Evolutionary conservation across 805 yeast genomes (phyloP), one percentile per base, ranked within the genome.

Genomic region (Lachancea kluyveri): DNA sequence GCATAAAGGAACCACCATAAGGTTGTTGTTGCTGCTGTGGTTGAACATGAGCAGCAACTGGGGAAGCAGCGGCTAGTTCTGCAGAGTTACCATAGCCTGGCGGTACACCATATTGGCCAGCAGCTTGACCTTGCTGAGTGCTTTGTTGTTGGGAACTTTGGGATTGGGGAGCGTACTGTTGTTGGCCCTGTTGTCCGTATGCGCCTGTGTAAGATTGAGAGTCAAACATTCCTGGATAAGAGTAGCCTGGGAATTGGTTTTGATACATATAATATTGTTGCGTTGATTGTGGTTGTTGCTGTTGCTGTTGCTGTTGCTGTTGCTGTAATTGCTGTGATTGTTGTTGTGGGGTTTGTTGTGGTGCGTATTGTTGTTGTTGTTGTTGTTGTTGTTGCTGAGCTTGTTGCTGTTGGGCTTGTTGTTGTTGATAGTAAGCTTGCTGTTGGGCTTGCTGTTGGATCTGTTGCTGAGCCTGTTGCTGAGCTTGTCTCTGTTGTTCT

Each of bases 251-350:
- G 42, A 52, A 57, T 38, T 56, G 61, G 33, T 50, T 51, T 41
- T 57, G 62, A 33, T 57, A 55, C 59, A 54, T 52, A 37, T 54
- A 57, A 34, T 55, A 57, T 40, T 56, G 61, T 32, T 53, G 60
- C 12, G 45, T 46, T 11, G 53, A 52, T 29, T 49, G 47, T n/a
- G 45, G 42, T 21, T 45, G 43, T 15, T 40, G 42, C 13, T 37
- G 29, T 23, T 33, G 46, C 35, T 51, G 60, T 30, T 43, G 56
- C 17, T 48, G 49, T 16, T 47, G 49, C 27, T 45, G 52, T 31
- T 49, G 54, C 10, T 38, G 39, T 30, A 41, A 52, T 28, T 48
- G 50, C 29, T 44, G 51, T 28, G 48, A 44, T 32, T 50, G 59
- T 29, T 56, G 60, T 40, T 46, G 56, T 18, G 38, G 37, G 5